A percentile compares a stretch with the other conserved stretches of the same genome.
phyloP scores from a whole-genome alignment of 805 yeast genomes.

The Metschnikowia drakensbergensis region DNA sequence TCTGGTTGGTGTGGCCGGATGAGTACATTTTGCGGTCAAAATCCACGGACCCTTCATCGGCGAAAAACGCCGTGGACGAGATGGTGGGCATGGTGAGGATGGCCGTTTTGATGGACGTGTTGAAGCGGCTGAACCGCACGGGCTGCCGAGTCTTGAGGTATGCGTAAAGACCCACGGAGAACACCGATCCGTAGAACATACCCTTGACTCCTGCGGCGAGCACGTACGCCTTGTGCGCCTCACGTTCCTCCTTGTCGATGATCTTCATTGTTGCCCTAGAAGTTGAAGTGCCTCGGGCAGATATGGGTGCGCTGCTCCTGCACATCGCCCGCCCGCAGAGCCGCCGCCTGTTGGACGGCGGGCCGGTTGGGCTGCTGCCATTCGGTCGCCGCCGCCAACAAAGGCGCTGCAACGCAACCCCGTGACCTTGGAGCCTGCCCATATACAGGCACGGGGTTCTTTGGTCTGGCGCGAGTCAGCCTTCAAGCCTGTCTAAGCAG shows the following conservation, averaged over 20 bases:
- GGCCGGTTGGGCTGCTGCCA: too few relatives aligned
- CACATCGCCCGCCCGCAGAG: background rate
- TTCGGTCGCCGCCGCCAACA: too few relatives aligned
- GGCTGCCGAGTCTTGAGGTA: conserved; percentile 35
- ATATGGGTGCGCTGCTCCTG: background rate
- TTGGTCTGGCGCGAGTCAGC: too few relatives aligned
- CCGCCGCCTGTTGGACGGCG: too few relatives aligned
- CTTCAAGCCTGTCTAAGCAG: too few relatives aligned
- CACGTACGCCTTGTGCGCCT: conserved; percentile 37
- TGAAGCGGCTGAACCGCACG: conserved; percentile 31
- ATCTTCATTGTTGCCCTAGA: conserved; percentile 31
- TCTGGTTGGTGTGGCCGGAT: conserved; percentile 24
- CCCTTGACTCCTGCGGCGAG: conserved; percentile 39
- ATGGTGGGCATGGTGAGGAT: conserved; percentile 39
- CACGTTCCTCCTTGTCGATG: conserved; percentile 34
- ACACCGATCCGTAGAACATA: conserved; percentile 30
- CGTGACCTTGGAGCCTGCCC: too few relatives aligned
- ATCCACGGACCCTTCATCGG: conserved; percentile 44
- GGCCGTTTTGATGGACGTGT: conserved; percentile 37
- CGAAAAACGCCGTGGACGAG: conserved; percentile 36
- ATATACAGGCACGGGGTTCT: too few relatives aligned
- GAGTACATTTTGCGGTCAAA: conserved; percentile 38
- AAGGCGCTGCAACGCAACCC: too few relatives aligned
- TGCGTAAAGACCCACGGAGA: conserved; percentile 30
- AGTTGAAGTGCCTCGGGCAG: too few relatives aligned